A percentile compares a stretch with the other conserved stretches of the same genome.
Evolutionary conservation across 2,329 filamentous ascomycete species (phyloP).

Genomic region (Clonostachys rhizophaga): DNA sequence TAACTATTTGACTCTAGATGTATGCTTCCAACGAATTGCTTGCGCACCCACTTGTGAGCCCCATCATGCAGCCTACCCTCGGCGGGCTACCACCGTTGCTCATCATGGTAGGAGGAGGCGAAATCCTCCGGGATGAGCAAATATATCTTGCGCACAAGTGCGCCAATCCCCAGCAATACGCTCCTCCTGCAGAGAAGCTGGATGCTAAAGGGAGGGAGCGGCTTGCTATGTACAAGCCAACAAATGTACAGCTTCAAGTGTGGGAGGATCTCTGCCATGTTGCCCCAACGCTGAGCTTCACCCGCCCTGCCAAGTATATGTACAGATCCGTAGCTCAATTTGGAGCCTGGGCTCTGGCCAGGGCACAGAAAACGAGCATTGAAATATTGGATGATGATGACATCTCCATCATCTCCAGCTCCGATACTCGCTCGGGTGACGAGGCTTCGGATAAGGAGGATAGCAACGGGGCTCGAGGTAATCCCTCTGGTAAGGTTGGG

Average conservation of each 20-base stretch:
- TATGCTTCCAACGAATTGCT: conserved; percentile 81
- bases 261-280: conserved; percentile 97
- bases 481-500: conserved; percentile 51
- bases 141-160: conserved; percentile 94
- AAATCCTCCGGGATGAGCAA: conserved; percentile 89
- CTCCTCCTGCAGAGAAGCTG: conserved; percentile 60
- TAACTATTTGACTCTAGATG: conserved; percentile 42
- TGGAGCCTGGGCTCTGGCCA: conserved; percentile 82
- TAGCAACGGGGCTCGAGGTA: background rate
- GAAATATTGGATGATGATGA: conserved; percentile 77
- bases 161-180: conserved; percentile 74
- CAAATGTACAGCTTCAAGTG: conserved; percentile 88
- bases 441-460: background rate
- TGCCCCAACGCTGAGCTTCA: conserved; percentile 89
- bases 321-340: conserved; percentile 91
- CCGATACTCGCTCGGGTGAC: conserved; percentile 20
- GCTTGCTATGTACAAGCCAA: conserved; percentile 69
- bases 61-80: conserved; percentile 79
- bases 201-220: conserved; percentile 55
- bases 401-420: conserved; percentile 68
- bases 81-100: conserved; percentile 86
- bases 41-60: conserved; percentile 84
- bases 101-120: conserved; percentile 82
- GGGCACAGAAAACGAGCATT: conserved; percentile 74
- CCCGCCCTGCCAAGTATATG: conserved; percentile 94